These are phyloP conservation scores for Colletotrichum sp. DNA, from an alignment of 2,329 filamentous ascomycete genomes.

Conservation along the genomic window DNA sequence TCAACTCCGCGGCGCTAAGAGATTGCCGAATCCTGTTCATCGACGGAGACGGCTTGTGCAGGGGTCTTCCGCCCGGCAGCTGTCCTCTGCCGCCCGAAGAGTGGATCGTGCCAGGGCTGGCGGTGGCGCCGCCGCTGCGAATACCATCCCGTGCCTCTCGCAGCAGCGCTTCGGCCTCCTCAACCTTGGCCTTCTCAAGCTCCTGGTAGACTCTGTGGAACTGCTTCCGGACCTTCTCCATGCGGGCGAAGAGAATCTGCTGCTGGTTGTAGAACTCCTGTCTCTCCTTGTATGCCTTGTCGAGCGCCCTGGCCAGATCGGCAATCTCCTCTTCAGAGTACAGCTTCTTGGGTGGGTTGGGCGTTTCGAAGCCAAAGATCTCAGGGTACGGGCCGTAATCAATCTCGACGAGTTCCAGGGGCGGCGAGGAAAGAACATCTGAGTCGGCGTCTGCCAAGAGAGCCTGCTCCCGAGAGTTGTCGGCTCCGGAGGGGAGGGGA, in stretches of 20 bases:
- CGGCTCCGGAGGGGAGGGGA: background rate
- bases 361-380: background rate
- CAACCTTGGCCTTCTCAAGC: background rate
- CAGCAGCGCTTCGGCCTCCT: background rate
- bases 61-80: background rate
- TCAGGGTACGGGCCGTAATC: background rate
- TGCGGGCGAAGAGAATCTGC: background rate
- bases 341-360: background rate
- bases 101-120: background rate
- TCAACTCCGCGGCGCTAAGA: background rate
- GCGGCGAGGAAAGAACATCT: background rate
- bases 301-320: background rate
- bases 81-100: background rate
- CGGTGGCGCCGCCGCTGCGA: background rate
- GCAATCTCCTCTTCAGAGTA: background rate
- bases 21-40: background rate
- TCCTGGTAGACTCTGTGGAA: background rate
- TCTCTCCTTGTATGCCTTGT: background rate
- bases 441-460: background rate
- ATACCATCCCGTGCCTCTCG: background rate
- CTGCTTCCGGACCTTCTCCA: background rate
- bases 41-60: background rate
- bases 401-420: background rate
- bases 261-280: background rate
- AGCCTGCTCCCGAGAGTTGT: background rate